These are phyloP conservation scores for Lentinus brumalis DNA, from an alignment of 768 basidiomycete genomes.

Conservation along the genomic window DNA sequence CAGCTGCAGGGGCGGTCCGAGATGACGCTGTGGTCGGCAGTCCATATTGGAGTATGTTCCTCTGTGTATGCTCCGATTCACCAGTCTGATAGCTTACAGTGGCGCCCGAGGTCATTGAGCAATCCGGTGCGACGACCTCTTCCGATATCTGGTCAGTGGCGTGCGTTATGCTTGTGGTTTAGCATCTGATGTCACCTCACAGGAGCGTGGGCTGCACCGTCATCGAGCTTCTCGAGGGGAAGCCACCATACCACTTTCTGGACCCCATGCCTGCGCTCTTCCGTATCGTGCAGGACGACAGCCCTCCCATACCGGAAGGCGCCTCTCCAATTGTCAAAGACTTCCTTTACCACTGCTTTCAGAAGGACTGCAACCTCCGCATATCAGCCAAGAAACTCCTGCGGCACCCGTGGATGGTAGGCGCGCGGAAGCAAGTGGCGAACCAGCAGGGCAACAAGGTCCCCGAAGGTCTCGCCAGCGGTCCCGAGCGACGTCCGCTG, in stretches of 20 bases:
- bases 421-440: conserved; percentile 75
- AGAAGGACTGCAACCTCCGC: conserved; percentile 94
- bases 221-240: conserved; percentile 89
- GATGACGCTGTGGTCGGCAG: conserved; percentile 96
- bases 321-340: conserved; percentile 95
- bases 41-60: conserved; percentile 92
- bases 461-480: conserved; percentile 37
- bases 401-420: conserved; percentile 94
- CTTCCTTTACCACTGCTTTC: conserved; percentile 96
- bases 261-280: conserved; percentile 99
- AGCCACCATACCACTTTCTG: conserved; percentile 93
- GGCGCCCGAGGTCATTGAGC: conserved; percentile 99
- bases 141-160: conserved; percentile 86
- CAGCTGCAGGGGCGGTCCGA: conserved; percentile 69
- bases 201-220: conserved; percentile 96
- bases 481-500: conserved; percentile 46
- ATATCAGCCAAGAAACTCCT: conserved; percentile 93
- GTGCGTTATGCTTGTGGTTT: no score
- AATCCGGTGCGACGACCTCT: conserved; percentile 94
- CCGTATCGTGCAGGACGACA: conserved; percentile 97
- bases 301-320: conserved; percentile 94
- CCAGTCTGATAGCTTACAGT: conserved; percentile 44
- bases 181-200: not conserved
- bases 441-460: conserved; percentile 38
- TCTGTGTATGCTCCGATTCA: not conserved